phyloP scores from a whole-genome alignment of 352 stramenopile genomes.

The Phytopythium aichiense region DNA sequence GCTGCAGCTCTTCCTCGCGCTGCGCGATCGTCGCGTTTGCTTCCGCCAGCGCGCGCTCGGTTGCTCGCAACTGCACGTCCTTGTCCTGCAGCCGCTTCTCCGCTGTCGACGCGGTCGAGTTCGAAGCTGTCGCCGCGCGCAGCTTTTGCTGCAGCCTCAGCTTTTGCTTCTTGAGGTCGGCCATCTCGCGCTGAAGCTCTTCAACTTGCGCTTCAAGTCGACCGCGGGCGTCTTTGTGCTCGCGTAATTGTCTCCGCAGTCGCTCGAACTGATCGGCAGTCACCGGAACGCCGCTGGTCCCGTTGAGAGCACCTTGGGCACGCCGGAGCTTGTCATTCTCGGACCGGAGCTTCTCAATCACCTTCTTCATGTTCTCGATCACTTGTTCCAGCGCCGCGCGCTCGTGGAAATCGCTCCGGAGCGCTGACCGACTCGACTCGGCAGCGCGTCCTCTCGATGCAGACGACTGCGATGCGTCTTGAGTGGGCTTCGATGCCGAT shows the following conservation, averaged over 20 bases:
- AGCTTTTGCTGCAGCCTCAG: constrained; percentile 68
- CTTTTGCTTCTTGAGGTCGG: constrained; percentile 56
- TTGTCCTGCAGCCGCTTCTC: constrained; percentile 25
- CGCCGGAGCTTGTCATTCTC: constrained; percentile 67
- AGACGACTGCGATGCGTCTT: neutral
- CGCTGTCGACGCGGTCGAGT: constrained; percentile 6
- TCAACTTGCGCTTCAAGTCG: constrained; percentile 38
- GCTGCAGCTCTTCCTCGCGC: constrained; percentile 21
- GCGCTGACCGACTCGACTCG: neutral
- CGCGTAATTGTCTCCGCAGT: constrained; percentile 42
- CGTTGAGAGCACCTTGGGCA: constrained; percentile 19
- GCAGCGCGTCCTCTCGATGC: neutral
- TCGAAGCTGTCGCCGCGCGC: constrained; percentile 30
- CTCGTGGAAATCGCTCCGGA: constrained; percentile 24
- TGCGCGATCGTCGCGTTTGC: constrained; percentile 5
- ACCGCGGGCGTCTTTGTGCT: constrained; percentile 37
- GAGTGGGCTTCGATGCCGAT: constrained; percentile 3
- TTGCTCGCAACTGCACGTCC: constrained; percentile 7
- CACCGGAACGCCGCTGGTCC: neutral
- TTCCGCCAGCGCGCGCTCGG: neutral
- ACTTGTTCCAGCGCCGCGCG: constrained; percentile 66
- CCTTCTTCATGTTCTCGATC: constrained; percentile 78
- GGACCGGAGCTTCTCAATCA: constrained; percentile 69
- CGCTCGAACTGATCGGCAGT: constrained; percentile 36
- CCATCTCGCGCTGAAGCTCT: constrained; percentile 27